Base-by-base conservation (phyloP, 192 early-diverging fungal species). In the Phlyctochytrium arcticum region DNA sequence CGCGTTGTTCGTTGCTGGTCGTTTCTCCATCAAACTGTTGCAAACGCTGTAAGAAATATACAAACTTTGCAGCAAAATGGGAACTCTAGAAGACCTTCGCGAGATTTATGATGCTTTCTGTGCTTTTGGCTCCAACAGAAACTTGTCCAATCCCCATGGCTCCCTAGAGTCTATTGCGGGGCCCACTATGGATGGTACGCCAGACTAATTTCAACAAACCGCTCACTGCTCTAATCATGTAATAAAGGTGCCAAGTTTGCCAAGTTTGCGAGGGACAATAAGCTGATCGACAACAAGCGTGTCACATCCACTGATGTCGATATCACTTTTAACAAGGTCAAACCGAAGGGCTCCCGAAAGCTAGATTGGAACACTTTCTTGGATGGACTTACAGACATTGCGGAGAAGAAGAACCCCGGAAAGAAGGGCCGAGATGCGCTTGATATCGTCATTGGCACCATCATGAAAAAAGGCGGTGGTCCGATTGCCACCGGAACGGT, bases 321-420 rank as follows among this genome's bases (percentile, higher is more conserved):
- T 54, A 83, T 83, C 60, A 62, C 75, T 59, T 83, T 83, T 69
- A 73, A 75, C 65, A 80, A 83, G 56, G 64, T 78, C 57, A 83
- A 83, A 65, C 65, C 60, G 44, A 83, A 72, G 60, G 74, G 71
- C 5, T 70, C 65, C 34, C 69, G 80, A 29, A 69, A 71, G 36
- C 57, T 82, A 19, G 69, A 71, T 36, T 82, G 66, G 42, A 56
- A 60, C 32, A 55, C 68, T 15, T 82, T 82, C 58, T 36, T 65
- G 24, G 61, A 68, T 36, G 77, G 68, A 21, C 54, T 80, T 31
- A 60, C 42, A 10, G 58, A 60, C 39, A 60, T 82, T 50, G 74
- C 77, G 23, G 62, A 65, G 23, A 79, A 74, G 54, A 72, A 75
- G 60, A 76, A 75, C 61, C 59, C 67, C n/a, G 73, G 57, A 9